Percentiles rank a stretch among this genome's conserved stretches.
phyloP scores from a whole-genome alignment of 441 rosid genomes.

The Populus hybrid region DNA sequence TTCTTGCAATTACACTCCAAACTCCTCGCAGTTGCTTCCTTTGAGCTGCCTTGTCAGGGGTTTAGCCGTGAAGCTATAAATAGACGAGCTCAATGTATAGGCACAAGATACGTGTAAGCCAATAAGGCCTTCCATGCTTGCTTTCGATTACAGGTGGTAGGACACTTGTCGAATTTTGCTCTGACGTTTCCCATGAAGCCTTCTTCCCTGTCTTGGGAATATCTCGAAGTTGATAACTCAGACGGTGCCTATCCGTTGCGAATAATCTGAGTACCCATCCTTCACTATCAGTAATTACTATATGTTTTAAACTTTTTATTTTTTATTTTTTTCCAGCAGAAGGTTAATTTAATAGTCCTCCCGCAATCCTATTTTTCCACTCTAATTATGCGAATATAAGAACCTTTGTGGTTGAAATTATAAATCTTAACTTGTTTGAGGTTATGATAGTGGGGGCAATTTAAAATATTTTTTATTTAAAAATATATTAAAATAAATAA shows the following conservation, averaged over 20 bases:
- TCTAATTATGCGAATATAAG: too few relatives aligned
- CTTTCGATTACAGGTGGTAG: slow-evolving; percentile 48
- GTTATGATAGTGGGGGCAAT: too few relatives aligned
- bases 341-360: too few relatives aligned
- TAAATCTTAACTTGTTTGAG: too few relatives aligned
- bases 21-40: not conserved
- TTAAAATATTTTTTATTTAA: too few relatives aligned
- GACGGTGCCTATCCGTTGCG: slow-evolving; percentile 19
- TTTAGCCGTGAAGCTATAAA: slow-evolving; percentile 8
- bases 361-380: too few relatives aligned
- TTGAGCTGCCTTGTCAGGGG: not conserved
- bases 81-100: slow-evolving; percentile 12
- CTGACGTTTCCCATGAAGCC: slow-evolving; percentile 4
- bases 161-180: slow-evolving; percentile 43
- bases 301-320: too few relatives aligned
- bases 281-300: not conserved
- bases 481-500: too few relatives aligned
- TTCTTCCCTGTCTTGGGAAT: not conserved
- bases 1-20: not conserved
- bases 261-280: not conserved
- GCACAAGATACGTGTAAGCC: slow-evolving; percentile 33
- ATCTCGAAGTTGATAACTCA: slow-evolving; percentile 11
- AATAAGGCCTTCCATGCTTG: slow-evolving; percentile 18
- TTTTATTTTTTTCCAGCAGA: too few relatives aligned
- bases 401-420: too few relatives aligned